Evolutionary conservation across 352 stramenopile genomes (phyloP), one percentile per base, ranked within the genome.

Genomic region (Phytophthora vignae): DNA sequence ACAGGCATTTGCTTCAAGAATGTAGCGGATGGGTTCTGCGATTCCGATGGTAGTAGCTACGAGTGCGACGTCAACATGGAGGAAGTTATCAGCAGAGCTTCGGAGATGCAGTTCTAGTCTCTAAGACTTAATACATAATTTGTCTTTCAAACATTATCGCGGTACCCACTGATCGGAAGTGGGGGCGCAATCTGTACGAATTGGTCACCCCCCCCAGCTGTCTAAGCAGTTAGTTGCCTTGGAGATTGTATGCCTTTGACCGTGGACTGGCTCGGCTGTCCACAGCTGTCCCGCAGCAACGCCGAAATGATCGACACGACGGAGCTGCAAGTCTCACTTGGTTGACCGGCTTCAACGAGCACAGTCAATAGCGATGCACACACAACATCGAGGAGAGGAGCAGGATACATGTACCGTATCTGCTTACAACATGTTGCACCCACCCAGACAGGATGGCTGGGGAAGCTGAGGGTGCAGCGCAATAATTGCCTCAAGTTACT

Each of bases 241-340:
- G 25, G 2, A 17, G 11, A 62, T 66, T 74, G 67, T 74, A 74
- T 70, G 25, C 57, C 4, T 14, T 27, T 52, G 40, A 48, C 40
- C 44, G 44, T 46, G 21, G 46, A 55, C 38, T 19, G 29, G 36
- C 11, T 21, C 19, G 52, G 38, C 54, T 63, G 19, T 64, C 53
- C 54, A 67, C 67, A 73, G 59, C 60, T 73, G 67, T 22, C 40
- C 40, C 40, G 36, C 55, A 8, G 29, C 48, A 63, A 61, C 21
- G n/a, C 44, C 19, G 50, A 52, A 52, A 48, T 46, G 61, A 60
- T 49, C 33, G 22, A 48, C 40, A 33, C 44, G 46, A 64, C 27
- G 9, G 52, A 57, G 52, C 52, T 57, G 52, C 42, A 68, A 42
- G 53, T 63, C 25, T 60, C 60, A 66, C 44, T 52, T 15, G 5